Evolutionary conservation across 371 early-diverging fungal genomes (phyloP).

Genomic region (Mortierella sp.): DNA sequence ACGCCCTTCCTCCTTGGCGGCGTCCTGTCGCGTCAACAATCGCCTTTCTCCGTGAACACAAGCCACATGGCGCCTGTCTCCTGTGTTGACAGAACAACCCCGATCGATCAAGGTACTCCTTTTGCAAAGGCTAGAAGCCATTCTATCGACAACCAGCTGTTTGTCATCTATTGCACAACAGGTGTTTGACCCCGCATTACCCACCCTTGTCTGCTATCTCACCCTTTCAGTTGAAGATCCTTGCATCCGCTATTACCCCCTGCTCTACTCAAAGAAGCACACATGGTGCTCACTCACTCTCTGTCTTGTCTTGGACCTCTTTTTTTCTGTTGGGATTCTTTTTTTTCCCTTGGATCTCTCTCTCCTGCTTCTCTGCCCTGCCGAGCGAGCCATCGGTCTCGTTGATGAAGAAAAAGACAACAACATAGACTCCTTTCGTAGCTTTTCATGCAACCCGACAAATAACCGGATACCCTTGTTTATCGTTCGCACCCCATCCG

Average conservation of each 20-base stretch:
- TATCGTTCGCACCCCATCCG: neutral
- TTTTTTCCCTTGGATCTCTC: too few species aligned
- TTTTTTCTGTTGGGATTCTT: too few species aligned
- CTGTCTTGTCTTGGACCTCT: neutral
- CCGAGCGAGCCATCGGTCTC: neutral
- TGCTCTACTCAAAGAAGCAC: neutral
- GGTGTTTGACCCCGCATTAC: constrained; percentile 4
- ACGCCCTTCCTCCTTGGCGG: too few species aligned
- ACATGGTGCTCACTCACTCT: neutral
- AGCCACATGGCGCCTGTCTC: too few species aligned
- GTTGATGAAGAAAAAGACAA: neutral
- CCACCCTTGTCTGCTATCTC: neutral
- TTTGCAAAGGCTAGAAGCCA: neutral
- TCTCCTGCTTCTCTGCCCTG: neutral
- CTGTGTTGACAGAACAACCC: too few species aligned
- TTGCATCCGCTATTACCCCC: neutral
- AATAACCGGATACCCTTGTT: too few species aligned
- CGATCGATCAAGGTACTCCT: neutral
- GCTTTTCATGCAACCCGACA: neutral
- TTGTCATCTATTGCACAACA: neutral
- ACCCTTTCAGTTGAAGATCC: neutral
- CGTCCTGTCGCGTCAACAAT: too few species aligned
- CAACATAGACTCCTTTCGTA: neutral
- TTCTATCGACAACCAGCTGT: constrained; percentile 5
- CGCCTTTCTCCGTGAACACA: too few species aligned